A percentile compares a stretch with the other conserved stretches of the same genome.
Evolutionary conservation across 495 filamentous ascomycete genomes (phyloP).

Genomic region (Evansstolkia leycettana): DNA sequence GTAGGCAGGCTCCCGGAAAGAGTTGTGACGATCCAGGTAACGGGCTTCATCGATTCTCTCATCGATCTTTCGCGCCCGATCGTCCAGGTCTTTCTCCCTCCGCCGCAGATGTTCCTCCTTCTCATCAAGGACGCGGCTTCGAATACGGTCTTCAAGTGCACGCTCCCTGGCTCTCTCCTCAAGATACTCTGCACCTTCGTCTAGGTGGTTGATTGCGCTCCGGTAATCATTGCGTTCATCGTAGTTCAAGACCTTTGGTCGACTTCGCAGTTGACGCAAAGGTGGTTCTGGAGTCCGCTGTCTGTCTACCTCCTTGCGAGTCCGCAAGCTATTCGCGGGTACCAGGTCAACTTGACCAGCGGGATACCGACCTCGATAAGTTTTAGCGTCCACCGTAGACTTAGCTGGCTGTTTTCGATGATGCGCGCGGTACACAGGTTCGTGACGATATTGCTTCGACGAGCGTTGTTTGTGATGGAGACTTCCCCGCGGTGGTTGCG

Average conservation of each 20-base stretch:
- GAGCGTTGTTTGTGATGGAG: conserved; percentile 1
- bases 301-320: background rate
- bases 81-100: background rate
- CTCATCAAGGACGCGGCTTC: background rate
- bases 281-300: background rate
- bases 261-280: background rate
- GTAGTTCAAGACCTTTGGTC: background rate
- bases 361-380: background rate
- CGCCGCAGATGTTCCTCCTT: background rate
- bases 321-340: background rate
- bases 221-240: background rate
- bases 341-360: background rate
- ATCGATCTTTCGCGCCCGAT: background rate
- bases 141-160: background rate
- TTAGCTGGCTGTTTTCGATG: background rate
- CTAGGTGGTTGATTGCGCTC: no score
- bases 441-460: conserved; percentile 4
- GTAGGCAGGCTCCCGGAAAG: background rate
- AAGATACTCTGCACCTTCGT: no score
- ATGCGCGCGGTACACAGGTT: conserved; percentile 1
- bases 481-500: background rate
- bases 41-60: background rate
- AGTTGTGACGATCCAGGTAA: background rate
- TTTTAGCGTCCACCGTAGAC: background rate
- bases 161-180: background rate